Percentiles rank a stretch among this genome's conserved stretches.
Conservation (phyloP, 164 flowering plant species). For the Macadamia integrifolia region DNA sequence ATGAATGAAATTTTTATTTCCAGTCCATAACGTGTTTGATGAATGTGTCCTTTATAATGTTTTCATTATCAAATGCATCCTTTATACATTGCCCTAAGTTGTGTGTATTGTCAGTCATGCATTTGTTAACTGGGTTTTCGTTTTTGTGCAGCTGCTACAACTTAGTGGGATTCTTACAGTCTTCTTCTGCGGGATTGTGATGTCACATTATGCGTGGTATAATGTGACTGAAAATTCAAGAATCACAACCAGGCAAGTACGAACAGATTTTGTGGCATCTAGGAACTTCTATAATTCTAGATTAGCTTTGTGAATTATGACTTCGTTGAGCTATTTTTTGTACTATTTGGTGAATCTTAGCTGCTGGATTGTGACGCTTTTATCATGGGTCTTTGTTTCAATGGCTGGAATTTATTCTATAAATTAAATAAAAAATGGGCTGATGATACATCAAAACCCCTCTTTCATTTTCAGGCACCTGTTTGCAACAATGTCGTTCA, state of each 20-base stretch:
- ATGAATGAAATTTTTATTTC: too few relatives aligned
- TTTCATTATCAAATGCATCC: too few relatives aligned
- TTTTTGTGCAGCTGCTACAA: conserved; percentile 49
- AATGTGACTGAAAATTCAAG: conserved; percentile 77
- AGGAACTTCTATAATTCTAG: neutral
- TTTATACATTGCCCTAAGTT: too few relatives aligned
- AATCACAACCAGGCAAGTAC: conserved; percentile 62
- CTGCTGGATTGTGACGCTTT: neutral
- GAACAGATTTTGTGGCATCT: neutral
- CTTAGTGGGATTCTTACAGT: conserved; percentile 89
- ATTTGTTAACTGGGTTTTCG: neutral
- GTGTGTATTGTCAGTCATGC: too few relatives aligned
- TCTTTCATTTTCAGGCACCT: conserved; percentile 50
- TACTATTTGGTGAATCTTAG: neutral
- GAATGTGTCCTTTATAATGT: too few relatives aligned
- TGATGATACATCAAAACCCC: neutral
- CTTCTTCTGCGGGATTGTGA: conserved; percentile 82
- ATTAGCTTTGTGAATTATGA: too few relatives aligned
- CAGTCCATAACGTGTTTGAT: too few relatives aligned
- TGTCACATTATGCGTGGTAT: conserved; percentile 97
- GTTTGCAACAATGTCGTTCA: conserved; percentile 80
- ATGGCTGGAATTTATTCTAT: neutral
- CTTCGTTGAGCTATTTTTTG: too few relatives aligned
- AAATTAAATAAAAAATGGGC: neutral
- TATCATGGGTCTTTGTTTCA: neutral